These are phyloP conservation scores for Hypoxylon trugodes DNA, from an alignment of 495 filamentous ascomycete genomes.

Conservation along the genomic window DNA sequence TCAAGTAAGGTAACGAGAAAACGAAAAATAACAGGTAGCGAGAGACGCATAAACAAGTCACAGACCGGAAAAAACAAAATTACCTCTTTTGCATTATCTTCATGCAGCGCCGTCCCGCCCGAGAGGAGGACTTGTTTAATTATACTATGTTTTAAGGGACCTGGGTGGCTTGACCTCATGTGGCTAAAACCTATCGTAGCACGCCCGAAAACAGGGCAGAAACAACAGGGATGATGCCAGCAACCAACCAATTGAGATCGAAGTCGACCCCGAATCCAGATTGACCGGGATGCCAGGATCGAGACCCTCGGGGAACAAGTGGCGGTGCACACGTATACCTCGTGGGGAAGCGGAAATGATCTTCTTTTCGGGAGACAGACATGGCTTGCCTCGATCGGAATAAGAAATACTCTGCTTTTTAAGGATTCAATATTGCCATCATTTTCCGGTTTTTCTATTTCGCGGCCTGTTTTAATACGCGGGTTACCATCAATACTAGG, in stretches of 20 bases:
- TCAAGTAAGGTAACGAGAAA: slow-evolving; percentile 26
- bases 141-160: slow-evolving; percentile 45
- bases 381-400: slow-evolving; percentile 12
- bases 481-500: too few species aligned
- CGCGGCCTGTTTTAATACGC: too few species aligned
- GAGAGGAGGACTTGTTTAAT: slow-evolving; percentile 38
- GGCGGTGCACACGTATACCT: slow-evolving; percentile 40
- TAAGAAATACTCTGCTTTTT: slow-evolving; percentile 8
- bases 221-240: slow-evolving; percentile 23
- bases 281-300: slow-evolving; percentile 24
- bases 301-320: slow-evolving; percentile 31
- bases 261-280: slow-evolving; percentile 26
- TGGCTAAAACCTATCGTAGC: slow-evolving; percentile 40
- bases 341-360: slow-evolving; percentile 25
- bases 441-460: too few species aligned
- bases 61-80: slow-evolving; percentile 22
- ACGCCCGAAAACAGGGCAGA: slow-evolving; percentile 38
- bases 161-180: slow-evolving; percentile 46
- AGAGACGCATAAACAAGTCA: slow-evolving; percentile 23
- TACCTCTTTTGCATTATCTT: slow-evolving; percentile 20
- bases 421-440: background rate
- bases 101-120: slow-evolving; percentile 20
- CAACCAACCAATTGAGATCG: slow-evolving; percentile 27
- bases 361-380: background rate
- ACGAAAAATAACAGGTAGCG: slow-evolving; percentile 22